Percentiles rank a stretch among this genome's conserved stretches.
These are phyloP conservation scores for Oryza glaberrima DNA, from an alignment of 176 grass and related monocot genomes.

Conservation along the genomic window DNA sequence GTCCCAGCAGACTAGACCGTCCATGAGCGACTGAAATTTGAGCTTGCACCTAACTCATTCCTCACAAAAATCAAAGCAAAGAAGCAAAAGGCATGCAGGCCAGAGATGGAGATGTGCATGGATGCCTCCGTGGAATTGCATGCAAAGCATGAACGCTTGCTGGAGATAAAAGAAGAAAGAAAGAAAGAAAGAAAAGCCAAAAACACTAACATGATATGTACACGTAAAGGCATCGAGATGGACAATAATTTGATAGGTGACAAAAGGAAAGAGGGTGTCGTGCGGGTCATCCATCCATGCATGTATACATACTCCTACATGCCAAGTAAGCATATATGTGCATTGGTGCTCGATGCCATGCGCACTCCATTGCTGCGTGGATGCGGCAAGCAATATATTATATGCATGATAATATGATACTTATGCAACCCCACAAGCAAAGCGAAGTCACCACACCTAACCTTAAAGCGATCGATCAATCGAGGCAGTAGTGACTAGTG, in stretches of 20 bases:
- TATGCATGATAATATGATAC: not conserved
- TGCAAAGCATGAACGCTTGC: not conserved
- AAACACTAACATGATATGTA: not conserved
- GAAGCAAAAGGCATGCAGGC: not conserved
- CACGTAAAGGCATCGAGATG: not conserved
- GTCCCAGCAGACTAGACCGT: too few species aligned
- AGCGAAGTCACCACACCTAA: not conserved
- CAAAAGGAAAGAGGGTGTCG: slow-evolving; percentile 2
- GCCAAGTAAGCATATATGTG: too few species aligned
- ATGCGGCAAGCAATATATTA: slow-evolving; percentile 10
- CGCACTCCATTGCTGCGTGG: slow-evolving; percentile 41
- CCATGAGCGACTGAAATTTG: too few species aligned
- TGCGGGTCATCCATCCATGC: slow-evolving; percentile 25
- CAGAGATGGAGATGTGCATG: not conserved
- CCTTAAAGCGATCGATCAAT: not conserved
- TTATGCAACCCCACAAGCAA: not conserved
- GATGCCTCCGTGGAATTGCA: too few species aligned
- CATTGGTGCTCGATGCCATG: slow-evolving; percentile 8
- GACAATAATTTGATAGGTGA: slow-evolving; percentile 43
- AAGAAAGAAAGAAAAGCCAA: not conserved
- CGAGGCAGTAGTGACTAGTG: too few species aligned
- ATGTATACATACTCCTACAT: not conserved
- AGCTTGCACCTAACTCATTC: too few species aligned
- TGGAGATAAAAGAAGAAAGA: not conserved
- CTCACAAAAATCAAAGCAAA: not conserved